Base-by-base conservation (phyloP, 148 eudicot genomes). In the Euryodendron excelsum region DNA sequence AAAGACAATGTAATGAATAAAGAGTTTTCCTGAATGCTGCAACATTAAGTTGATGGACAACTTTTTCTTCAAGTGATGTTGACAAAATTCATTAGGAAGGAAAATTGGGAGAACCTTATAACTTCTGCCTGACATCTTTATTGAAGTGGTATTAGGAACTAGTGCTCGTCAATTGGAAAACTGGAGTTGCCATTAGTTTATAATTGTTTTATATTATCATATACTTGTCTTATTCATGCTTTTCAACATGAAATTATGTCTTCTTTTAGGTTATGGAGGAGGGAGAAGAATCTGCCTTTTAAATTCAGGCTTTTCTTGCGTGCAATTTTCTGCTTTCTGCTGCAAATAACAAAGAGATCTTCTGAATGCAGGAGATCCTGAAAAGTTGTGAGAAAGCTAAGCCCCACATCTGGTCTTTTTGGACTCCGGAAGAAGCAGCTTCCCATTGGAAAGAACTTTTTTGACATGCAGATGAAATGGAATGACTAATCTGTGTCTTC, bases 331-430 rank as follows among this genome's bases (percentile, higher is more conserved):
- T 65, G n/a, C 41, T 31, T 0, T 79, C 30, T 8, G 30, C 25
- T 15, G 20, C 41, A 28, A 44, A 14, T 78, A 64, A 73, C 72
- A 59, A 69, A 1, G n/a, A 20, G 8, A 45, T 63, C 18, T 74
- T 79, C 15, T 76, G 79, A 62, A 64, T 88, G 83, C 88, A 94
- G 98, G 92, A 87, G 78, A 94, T 90, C 27, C 70, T 94, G 80
- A 87, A 88, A 85, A 60, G 52, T 6, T 94, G 94, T 2, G 97
- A 90, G 84, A 92, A 89, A 77, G 84, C 77, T 21, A 83, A 86
- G 80, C 66, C 75, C 20, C 97, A 94, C 73, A 90, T 94, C 59
- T 94, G 98, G 98, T 52, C 94, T 61, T 85, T 88, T 72, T 85
- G 91, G 69, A 84, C 91, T 25, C 92, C 89, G 0, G 87, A 92